Percentiles rank a stretch among this genome's conserved stretches.
Evolutionary conservation across 2,329 filamentous ascomycete genomes (phyloP).

Genomic region (Trichoderma sp.): DNA sequence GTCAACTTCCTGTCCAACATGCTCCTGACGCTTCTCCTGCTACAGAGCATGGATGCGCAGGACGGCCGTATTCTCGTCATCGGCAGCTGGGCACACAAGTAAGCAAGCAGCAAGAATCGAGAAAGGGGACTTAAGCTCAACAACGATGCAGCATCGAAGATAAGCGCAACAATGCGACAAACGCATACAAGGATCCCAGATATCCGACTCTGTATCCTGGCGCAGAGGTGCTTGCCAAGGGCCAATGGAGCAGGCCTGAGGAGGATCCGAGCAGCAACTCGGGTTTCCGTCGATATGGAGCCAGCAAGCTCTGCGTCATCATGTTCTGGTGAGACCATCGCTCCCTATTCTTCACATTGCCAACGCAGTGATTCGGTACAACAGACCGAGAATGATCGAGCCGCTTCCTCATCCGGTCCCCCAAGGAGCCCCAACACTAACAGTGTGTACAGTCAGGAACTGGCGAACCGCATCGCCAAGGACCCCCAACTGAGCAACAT

Average conservation of each 20-base stretch:
- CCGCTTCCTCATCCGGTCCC: not conserved
- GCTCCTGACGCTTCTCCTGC: slow-evolving; percentile 37
- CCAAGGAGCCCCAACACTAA: not conserved
- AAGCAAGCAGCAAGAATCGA: slow-evolving; percentile 20
- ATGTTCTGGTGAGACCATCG: slow-evolving; percentile 40
- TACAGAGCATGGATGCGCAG: slow-evolving; percentile 40
- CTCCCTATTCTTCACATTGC: not conserved
- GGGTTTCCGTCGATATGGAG: slow-evolving; percentile 44
- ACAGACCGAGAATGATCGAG: too few relatives aligned
- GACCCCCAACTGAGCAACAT: slow-evolving; percentile 42
- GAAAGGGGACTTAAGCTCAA: not conserved
- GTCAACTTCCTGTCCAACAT: slow-evolving; percentile 41
- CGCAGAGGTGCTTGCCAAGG: slow-evolving; percentile 39
- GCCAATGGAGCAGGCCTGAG: slow-evolving; percentile 40
- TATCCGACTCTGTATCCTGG: slow-evolving; percentile 38
- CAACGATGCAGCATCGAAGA: slow-evolving; percentile 36
- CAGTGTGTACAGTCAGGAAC: slow-evolving; percentile 34
- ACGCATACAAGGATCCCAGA: slow-evolving; percentile 34
- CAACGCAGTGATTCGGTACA: not conserved
- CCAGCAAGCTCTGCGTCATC: slow-evolving; percentile 44
- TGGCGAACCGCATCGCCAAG: slow-evolving; percentile 40
- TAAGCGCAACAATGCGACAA: slow-evolving; percentile 33
- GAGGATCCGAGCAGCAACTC: slow-evolving; percentile 35
- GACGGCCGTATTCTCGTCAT: slow-evolving; percentile 38
- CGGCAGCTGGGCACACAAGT: slow-evolving; percentile 44